Percentiles rank a stretch among this genome's conserved stretches.
These are phyloP conservation scores for Lachancea sp. DNA, from an alignment of 805 yeast species.

Conservation along the genomic window DNA sequence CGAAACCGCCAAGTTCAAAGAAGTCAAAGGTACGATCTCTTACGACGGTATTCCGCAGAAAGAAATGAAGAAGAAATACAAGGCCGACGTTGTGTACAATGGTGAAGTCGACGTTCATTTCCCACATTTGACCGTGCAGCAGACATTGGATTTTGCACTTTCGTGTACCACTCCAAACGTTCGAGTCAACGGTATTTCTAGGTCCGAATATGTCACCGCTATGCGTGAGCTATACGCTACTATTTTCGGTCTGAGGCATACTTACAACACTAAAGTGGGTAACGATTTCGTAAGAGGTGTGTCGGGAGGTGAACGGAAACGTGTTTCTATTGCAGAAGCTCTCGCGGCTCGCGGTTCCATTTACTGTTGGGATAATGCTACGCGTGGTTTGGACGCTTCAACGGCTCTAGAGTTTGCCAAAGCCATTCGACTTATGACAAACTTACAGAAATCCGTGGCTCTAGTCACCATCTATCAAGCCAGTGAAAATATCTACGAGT, in stretches of 20 bases:
- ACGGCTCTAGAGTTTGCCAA: conserved; percentile 64
- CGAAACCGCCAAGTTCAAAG: conserved; percentile 40
- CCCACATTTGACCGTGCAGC: conserved; percentile 69
- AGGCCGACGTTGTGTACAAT: conserved; percentile 51
- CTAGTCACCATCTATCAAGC: conserved; percentile 58
- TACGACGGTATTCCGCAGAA: conserved; percentile 57
- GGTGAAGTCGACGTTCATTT: conserved; percentile 67
- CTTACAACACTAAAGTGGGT: conserved; percentile 50
- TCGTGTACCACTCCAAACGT: conserved; percentile 59
- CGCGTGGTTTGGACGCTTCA: conserved; percentile 72
- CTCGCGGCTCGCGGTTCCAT: conserved; percentile 51
- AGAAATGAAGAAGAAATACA: conserved; percentile 54
- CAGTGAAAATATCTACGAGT: conserved; percentile 48
- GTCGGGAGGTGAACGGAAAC: conserved; percentile 72
- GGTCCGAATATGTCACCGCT: conserved; percentile 43
- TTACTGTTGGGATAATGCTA: conserved; percentile 67
- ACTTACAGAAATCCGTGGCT: conserved; percentile 44
- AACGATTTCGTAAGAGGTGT: conserved; percentile 55
- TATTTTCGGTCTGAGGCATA: conserved; percentile 49
- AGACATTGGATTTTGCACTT: conserved; percentile 65
- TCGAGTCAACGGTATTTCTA: conserved; percentile 42
- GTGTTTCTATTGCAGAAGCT: conserved; percentile 70
- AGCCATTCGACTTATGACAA: conserved; percentile 51
- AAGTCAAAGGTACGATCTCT: conserved; percentile 47
- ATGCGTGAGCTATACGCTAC: conserved; percentile 35